Evolutionary conservation across 2,329 filamentous ascomycete genomes (phyloP).

Genomic region (Huntiella decipiens): DNA sequence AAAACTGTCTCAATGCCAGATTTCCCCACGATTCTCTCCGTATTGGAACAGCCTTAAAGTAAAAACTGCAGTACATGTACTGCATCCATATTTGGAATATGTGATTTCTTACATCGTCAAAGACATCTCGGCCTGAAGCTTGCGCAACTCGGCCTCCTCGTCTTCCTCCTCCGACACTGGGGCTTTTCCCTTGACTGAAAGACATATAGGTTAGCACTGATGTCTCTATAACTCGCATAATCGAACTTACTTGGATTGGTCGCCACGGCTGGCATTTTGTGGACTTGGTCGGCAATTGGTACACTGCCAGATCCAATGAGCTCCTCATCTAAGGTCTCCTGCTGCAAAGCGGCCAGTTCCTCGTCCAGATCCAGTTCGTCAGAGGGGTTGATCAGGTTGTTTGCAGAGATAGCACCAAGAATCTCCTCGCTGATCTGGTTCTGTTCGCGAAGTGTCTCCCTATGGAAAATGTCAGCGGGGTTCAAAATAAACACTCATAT

Average conservation of each 20-base stretch:
- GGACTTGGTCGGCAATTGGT: constrained; percentile 60
- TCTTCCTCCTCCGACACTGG: constrained; percentile 44
- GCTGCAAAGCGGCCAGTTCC: constrained; percentile 72
- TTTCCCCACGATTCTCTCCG: too few species aligned
- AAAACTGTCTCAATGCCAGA: too few species aligned
- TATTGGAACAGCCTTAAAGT: too few species aligned
- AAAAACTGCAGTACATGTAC: not conserved
- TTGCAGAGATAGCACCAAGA: constrained; percentile 60
- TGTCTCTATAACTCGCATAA: not conserved
- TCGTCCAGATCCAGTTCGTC: constrained; percentile 77
- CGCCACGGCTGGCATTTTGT: constrained; percentile 55
- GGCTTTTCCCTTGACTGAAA: constrained; percentile 32
- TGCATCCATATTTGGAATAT: not conserved
- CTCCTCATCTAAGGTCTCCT: constrained; percentile 80
- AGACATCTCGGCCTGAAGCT: constrained; percentile 91
- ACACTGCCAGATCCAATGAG: constrained; percentile 81
- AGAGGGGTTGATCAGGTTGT: constrained; percentile 45
- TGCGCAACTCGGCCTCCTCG: constrained; percentile 85
- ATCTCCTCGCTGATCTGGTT: constrained; percentile 91
- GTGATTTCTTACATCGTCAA: constrained; percentile 38
- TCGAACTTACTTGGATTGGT: constrained; percentile 53
- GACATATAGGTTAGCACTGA: not conserved
- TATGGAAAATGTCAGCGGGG: constrained; percentile 20
- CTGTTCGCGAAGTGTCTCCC: constrained; percentile 80
- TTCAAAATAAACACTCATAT: not conserved